Base-by-base conservation (phyloP, 805 yeast species). In the Huiozyma naganishii region DNA sequence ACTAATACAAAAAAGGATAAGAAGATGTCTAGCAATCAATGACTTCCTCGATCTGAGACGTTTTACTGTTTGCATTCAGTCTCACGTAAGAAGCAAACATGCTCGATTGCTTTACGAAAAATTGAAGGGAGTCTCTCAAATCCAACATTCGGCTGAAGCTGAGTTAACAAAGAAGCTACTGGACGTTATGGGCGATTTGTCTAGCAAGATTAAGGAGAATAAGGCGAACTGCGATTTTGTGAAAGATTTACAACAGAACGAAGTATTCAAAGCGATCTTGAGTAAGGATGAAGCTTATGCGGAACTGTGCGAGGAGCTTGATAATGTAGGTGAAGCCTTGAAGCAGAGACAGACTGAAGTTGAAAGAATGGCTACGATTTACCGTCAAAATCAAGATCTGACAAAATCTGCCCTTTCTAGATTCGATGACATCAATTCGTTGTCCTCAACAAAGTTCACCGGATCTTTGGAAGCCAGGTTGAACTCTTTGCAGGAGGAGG, bases 131-230 rank as follows among this genome's bases (percentile, higher is more conserved):
- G 7, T 39, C 32, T 29, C 34, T 9, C 7, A 6, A 10, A 11
- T 13, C 32, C 12, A 64, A 64, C 48, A 65, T 70, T 40, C 48
- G 8, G 42, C 35, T 5, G 46, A 41, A 13, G 41, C 40, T 6
- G 23, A 28, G 13, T 8, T 48, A 10, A 38, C 41, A 11, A 35
- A 17, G 7, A 40, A 47, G 33, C 35, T 49, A 27, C 39, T 41
- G 11, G 36, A 11, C 12, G 42, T 42, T 12, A 41, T 96, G 5
- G 92, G 89, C 57, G 73, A 81, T 7, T 70, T 89, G 47, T 75
- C 92, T 0, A 66, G 77, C 32, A 83, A 83, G 58, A 79, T 83
- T 27, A 83, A 77, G 51, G 95, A 86, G 50, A 87, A 86, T 64
- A 80, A 80, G 67, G 72, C 71, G 46, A 70, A 86, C 53, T 70